Conservation (phyloP, 139 green algal species). For the Marvania coccoides region DNA sequence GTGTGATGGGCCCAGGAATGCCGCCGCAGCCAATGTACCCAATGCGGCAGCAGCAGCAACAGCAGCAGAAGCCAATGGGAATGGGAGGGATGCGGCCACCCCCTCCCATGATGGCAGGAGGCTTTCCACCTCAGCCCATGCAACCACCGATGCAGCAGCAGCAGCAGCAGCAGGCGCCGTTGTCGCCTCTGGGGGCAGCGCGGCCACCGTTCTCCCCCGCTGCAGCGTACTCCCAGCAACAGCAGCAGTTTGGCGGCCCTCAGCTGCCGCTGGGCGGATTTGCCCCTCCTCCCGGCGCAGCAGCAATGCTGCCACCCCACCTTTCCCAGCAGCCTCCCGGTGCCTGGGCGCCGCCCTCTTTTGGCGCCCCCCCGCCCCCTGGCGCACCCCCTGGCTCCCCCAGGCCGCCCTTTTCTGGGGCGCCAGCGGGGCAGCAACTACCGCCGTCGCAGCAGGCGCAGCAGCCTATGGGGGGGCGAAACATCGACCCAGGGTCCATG, state of each 20-base stretch:
- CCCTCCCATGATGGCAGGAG: too few relatives aligned
- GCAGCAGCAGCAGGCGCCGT: background rate
- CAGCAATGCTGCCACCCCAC: too few relatives aligned
- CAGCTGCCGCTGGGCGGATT: background rate
- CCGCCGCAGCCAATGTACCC: background rate
- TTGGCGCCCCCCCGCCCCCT: background rate
- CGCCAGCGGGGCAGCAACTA: background rate
- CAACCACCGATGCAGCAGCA: constrained; percentile 1
- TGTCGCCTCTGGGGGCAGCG: background rate
- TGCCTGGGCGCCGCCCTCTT: background rate
- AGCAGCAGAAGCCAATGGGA: background rate
- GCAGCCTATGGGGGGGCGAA: background rate
- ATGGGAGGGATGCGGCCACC: too few relatives aligned
- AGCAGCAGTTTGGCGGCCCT: background rate
- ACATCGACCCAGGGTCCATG: constrained; percentile 1
- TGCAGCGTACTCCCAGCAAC: background rate
- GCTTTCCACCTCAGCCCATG: background rate
- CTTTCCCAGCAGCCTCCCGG: too few relatives aligned
- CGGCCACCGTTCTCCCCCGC: background rate
- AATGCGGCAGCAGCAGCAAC: background rate
- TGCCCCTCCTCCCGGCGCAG: background rate
- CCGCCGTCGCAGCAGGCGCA: background rate
- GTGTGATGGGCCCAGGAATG: background rate
- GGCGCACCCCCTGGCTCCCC: background rate
- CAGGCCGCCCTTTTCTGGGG: background rate